Evolutionary conservation across 352 stramenopile genomes (phyloP).

Genomic region (Phytophthora citricola): DNA sequence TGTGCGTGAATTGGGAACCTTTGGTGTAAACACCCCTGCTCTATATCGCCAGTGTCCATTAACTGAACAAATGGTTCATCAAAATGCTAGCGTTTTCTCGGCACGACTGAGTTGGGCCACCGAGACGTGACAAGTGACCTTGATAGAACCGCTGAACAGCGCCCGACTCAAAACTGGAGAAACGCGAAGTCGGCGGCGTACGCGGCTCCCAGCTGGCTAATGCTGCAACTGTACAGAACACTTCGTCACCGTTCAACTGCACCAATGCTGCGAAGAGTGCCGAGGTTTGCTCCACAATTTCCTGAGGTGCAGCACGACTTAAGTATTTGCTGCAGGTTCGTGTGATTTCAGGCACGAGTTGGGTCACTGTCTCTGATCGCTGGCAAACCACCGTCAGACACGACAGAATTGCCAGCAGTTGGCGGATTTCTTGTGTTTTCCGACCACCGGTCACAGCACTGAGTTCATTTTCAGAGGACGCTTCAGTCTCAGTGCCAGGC

Average conservation of each 20-base stretch:
- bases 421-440: slow-evolving; percentile 64
- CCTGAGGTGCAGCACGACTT: slow-evolving; percentile 32
- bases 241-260: slow-evolving; percentile 73
- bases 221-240: slow-evolving; percentile 65
- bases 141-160: slow-evolving; percentile 45
- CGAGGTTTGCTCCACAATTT: slow-evolving; percentile 48
- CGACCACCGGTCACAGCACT: slow-evolving; percentile 35
- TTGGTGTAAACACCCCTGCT: slow-evolving; percentile 6
- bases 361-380: slow-evolving; percentile 53
- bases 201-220: slow-evolving; percentile 62
- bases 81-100: slow-evolving; percentile 38
- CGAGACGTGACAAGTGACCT: slow-evolving; percentile 26
- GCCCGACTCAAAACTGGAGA: slow-evolving; percentile 41
- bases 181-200: slow-evolving; percentile 49
- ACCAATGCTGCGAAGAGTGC: slow-evolving; percentile 55
- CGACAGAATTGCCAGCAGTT: slow-evolving; percentile 62
- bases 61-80: slow-evolving; percentile 41
- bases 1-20: slow-evolving; percentile 10
- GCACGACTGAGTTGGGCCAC: slow-evolving; percentile 23
- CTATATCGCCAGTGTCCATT: slow-evolving; percentile 11
- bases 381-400: slow-evolving; percentile 60
- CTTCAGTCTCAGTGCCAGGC: neutral
- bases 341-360: slow-evolving; percentile 68
- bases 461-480: slow-evolving; percentile 13
- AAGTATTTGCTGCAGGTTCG: slow-evolving; percentile 56